Evolutionary conservation across 306 rosid species (phyloP).

Genomic region (Prunus mira): DNA sequence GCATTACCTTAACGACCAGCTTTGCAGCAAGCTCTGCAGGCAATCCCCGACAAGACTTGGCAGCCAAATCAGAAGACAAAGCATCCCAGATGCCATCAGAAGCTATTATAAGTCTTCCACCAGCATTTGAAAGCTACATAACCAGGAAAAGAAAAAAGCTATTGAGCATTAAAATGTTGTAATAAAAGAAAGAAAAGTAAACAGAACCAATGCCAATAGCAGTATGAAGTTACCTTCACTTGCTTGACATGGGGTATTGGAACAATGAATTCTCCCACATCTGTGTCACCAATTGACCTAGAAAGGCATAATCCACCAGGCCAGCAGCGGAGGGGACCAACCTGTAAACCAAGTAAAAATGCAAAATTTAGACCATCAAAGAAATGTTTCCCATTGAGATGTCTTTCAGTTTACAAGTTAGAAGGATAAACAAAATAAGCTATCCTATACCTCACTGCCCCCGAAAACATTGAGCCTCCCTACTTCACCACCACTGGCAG

Average conservation of each 20-base stretch:
- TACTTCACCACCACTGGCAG: conserved; percentile 99
- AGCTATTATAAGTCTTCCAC: conserved; percentile 94
- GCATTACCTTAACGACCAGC: conserved; percentile 87
- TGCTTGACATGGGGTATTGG: conserved; percentile 99
- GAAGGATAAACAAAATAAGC: conserved; percentile 21
- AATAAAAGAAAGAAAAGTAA: conserved; percentile 1
- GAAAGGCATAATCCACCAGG: conserved; percentile 99
- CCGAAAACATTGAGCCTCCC: conserved; percentile 96
- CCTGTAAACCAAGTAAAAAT: conserved; percentile 40
- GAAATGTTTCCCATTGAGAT: not conserved
- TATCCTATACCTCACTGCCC: conserved; percentile 68
- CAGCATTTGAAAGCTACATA: conserved; percentile 84
- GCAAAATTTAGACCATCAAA: not conserved
- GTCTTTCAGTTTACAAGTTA: conserved; percentile 5
- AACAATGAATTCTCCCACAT: conserved; percentile 96
- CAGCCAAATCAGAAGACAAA: conserved; percentile 79
- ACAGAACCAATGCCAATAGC: conserved; percentile 9
- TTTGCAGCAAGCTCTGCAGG: conserved; percentile 99
- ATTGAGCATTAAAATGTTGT: conserved; percentile 14
- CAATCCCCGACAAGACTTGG: conserved; percentile 86
- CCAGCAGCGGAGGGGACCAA: conserved; percentile 99
- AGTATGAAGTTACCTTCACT: conserved; percentile 69
- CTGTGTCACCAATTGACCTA: conserved; percentile 96
- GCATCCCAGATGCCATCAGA: conserved; percentile 99
- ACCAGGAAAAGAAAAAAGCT: conserved; percentile 14